Evolutionary conservation across 768 basidiomycete genomes (phyloP).

Genomic region (Tricholoma sp.): DNA sequence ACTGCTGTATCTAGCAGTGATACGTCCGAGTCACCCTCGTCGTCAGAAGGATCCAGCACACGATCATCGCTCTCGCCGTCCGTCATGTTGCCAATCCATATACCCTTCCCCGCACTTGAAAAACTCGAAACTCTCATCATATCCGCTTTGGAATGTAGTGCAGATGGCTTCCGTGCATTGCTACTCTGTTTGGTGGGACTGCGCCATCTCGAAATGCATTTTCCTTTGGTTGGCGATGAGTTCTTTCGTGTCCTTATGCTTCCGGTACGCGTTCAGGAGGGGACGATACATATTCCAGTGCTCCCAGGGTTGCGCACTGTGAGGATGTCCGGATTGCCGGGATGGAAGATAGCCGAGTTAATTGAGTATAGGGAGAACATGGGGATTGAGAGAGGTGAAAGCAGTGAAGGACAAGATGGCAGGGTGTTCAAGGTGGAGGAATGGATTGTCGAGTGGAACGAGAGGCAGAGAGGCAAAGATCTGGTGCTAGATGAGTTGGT

Average conservation of each 20-base stretch:
- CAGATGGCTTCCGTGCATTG: constrained; percentile 27
- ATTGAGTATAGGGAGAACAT: constrained; percentile 15
- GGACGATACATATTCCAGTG: constrained; percentile 7
- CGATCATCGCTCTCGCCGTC: neutral
- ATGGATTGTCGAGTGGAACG: constrained; percentile 32
- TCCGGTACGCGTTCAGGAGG: neutral
- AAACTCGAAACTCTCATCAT: constrained; percentile 33
- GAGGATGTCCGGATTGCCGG: constrained; percentile 18
- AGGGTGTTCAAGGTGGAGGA: constrained; percentile 5
- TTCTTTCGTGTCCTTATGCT: constrained; percentile 1
- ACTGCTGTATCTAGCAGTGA: neutral
- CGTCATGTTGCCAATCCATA: constrained; percentile 2
- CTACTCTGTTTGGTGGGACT: constrained; percentile 29
- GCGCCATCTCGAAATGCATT: constrained; percentile 38
- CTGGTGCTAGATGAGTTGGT: constrained; percentile 33
- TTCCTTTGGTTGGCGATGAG: constrained; percentile 25
- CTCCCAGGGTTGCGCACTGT: constrained; percentile 18
- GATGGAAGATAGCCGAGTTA: constrained; percentile 10
- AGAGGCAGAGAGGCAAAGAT: constrained; percentile 28
- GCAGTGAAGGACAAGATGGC: neutral
- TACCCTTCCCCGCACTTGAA: constrained; percentile 26
- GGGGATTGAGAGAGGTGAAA: neutral
- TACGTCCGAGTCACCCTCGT: neutral
- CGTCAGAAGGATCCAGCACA: neutral
- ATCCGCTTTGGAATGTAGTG: constrained; percentile 37